Conservation (phyloP, 208 protist species). For the Novymonas esmeraldas region DNA sequence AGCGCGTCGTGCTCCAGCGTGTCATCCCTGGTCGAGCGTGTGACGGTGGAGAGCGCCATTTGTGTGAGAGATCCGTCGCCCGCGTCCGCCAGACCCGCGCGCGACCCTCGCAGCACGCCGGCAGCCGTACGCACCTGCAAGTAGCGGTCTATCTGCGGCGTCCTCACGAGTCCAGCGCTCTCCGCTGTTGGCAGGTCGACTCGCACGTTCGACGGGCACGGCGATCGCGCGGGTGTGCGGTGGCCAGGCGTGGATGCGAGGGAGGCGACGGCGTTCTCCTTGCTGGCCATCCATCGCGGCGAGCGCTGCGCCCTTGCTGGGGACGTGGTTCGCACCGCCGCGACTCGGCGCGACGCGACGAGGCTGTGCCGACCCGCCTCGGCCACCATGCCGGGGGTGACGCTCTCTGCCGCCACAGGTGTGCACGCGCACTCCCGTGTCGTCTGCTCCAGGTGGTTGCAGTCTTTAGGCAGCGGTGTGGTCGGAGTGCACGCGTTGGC, state of each 20-base stretch:
- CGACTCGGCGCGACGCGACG: background rate
- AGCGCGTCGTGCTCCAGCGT: background rate
- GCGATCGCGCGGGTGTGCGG: conserved; percentile 6
- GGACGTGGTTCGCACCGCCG: background rate
- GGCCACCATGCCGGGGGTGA: background rate
- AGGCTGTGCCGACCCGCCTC: background rate
- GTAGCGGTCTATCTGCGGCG: conserved; percentile 5
- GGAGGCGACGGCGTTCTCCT: background rate
- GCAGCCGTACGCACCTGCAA: conserved; percentile 3
- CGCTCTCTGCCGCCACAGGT: background rate
- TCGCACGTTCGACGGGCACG: conserved; percentile 1
- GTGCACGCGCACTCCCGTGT: too few relatives aligned
- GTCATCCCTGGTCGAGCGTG: background rate
- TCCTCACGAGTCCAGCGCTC: background rate
- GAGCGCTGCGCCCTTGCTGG: conserved; percentile 3
- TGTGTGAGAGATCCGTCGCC: conserved; percentile 12
- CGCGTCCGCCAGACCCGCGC: background rate
- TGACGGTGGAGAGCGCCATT: conserved; percentile 23
- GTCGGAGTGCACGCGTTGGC: conserved; percentile 1
- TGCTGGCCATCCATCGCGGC: background rate
- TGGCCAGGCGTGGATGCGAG: too few relatives aligned
- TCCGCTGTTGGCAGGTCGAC: background rate
- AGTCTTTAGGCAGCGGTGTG: background rate
- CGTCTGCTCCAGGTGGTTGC: background rate
- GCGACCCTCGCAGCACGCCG: background rate